Base-by-base conservation (phyloP, 306 rosid genomes). In the Trifolium subterraneum region DNA sequence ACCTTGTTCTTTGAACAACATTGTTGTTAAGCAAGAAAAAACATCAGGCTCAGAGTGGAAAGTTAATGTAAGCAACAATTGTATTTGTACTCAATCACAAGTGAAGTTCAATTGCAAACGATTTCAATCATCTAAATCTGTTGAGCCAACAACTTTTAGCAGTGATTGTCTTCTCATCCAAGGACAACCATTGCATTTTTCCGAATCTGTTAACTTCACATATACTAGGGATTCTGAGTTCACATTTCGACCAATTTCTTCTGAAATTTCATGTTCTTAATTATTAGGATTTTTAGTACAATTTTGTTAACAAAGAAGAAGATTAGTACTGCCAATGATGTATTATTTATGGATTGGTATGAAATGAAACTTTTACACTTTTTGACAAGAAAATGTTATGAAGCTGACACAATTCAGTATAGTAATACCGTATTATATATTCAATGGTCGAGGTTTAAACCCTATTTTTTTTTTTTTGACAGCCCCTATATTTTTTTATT, bases 231-330 rank as follows among this genome's bases (percentile, higher is more conserved):
- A 61, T 25, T 56, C 65, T 10, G 1, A 2, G 18, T 74, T 68
- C 39, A 22, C 71, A 25, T 74, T 80, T 38, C 38, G 14, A 47
- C 66, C 52, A 0, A 60, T 80, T 50, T 74, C 76, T 61, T 60
- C 79, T 12, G 0, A 50, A 31, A 69, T 33, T 69, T 6, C 31
- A 31, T 50, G 73, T 51, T 50, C 61, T 48, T 68, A 29, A 27
- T 3, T 27, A 27, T 3, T 27, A 27, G 31, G 31, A 27, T 27
- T 27, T 3, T 27, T 27, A 27, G 31, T 27, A 27, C 31, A 27
- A 27, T 27, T 27, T 27, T 27, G 31, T 27, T 4, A 29, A 4
- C 33, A 29, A 29, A 29, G 0, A 29, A 29, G 25, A 29, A 4
- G 6, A 3, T 29, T 29, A 29, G 33, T 29, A 29, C 33, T 27